These are phyloP conservation scores for Aspergillus kassunensis DNA, from an alignment of 495 filamentous ascomycete species.

Conservation along the genomic window DNA sequence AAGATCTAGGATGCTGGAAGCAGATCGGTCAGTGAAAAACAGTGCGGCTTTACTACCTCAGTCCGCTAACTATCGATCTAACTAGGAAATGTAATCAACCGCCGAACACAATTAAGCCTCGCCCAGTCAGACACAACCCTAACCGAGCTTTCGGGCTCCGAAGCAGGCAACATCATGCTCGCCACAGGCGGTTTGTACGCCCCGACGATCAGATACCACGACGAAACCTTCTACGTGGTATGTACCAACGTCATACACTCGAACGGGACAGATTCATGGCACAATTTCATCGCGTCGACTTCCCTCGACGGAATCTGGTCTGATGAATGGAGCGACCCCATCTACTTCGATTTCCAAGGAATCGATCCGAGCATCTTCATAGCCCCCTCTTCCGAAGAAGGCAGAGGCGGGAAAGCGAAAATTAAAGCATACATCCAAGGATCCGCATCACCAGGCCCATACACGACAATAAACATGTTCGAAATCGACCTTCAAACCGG, in stretches of 20 bases:
- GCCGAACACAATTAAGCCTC: neutral
- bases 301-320: neutral
- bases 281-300: neutral
- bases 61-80: neutral
- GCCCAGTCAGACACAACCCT: neutral
- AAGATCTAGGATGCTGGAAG: conserved; percentile 1
- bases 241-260: neutral
- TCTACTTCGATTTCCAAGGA: conserved; percentile 1
- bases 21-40: neutral
- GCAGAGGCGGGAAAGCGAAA: neutral
- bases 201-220: neutral
- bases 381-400: too few species aligned
- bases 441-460: neutral
- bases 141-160: neutral
- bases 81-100: conserved; percentile 1
- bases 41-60: neutral
- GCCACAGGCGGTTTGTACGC: neutral
- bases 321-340: conserved; percentile 1
- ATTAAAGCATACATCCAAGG: neutral
- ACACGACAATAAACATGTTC: neutral
- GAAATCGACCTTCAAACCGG: neutral
- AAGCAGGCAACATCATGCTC: neutral
- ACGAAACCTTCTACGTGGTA: neutral
- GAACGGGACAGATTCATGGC: neutral
- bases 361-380: conserved; percentile 3